Evolutionary conservation across 2,329 filamentous ascomycete species (phyloP), one percentile per base, ranked within the genome.

Genomic region (Penicillium hordei): DNA sequence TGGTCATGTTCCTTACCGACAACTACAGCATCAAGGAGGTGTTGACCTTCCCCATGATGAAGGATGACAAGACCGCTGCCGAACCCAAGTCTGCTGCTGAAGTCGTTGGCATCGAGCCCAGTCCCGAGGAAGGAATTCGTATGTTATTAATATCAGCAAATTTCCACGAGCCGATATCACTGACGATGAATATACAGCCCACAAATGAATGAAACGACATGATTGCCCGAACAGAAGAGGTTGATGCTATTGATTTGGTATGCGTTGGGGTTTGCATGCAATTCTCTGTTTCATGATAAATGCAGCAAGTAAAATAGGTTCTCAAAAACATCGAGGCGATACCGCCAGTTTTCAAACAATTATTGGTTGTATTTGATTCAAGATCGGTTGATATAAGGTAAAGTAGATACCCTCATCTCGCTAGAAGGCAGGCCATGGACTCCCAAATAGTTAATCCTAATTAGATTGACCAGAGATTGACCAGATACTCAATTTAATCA

Each of bases 1-100:
- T 96, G 76, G 89, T 92, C 75, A 96, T 96, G 92, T 96, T 96
- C 84, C 79, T 97, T 76, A 96, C 93, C 48, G 87, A 97, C 78
- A 90, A 96, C 79, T 94, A 96, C 81, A 90, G 86, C 68, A 99
- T 99, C 76, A 93, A 94, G 78, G 94, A 99, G 78, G 93, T 97
- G 3, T 79, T 97, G 62, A 87, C 93, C 9, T 99, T 99, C 86
- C 94, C 94, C 12, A 93, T 97, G 80, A 96, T 99, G 91, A 96
- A 96, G 86, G 90, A 93, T 50, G 89, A 93, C 76, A 82, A 82
- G 72, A 81, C 80, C 33, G 72, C 72, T 2, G 64, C 66, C 46
- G 77, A 78, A 55, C 74, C 74, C 59, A 77, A 75, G 70, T 73
- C 79, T 60, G 85, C 86, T 13, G 87, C 86, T 2, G 87, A 90